These are phyloP conservation scores for Colletotrichum australisinense DNA, from an alignment of 2,329 filamentous ascomycete species.

Conservation along the genomic window DNA sequence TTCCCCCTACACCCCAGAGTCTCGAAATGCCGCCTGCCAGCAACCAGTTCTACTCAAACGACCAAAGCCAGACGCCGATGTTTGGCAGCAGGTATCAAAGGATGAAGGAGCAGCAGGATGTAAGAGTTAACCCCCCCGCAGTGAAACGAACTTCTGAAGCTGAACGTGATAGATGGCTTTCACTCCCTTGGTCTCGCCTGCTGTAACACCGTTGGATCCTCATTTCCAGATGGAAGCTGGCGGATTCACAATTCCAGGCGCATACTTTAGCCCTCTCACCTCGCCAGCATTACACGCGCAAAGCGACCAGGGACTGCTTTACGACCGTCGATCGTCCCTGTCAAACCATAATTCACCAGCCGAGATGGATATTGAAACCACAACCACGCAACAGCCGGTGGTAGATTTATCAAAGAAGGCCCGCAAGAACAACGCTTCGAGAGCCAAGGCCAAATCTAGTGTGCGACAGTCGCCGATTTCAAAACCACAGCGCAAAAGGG, in stretches of 20 bases:
- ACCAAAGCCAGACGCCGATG: conserved; percentile 68
- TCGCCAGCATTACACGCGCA: conserved; percentile 84
- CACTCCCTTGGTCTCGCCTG: conserved; percentile 85
- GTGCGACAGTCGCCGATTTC: conserved; percentile 79
- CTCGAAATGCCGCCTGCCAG: conserved; percentile 76
- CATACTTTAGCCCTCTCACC: conserved; percentile 86
- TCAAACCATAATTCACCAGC: conserved; percentile 63
- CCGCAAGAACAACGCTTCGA: conserved; percentile 62
- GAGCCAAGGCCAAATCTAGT: conserved; percentile 62
- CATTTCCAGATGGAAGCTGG: conserved; percentile 71
- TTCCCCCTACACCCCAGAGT: conserved; percentile 85
- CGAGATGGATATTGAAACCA: conserved; percentile 66
- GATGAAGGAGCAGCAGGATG: conserved; percentile 77
- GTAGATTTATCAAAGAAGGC: conserved; percentile 64
- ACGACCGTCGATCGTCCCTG: conserved; percentile 57
- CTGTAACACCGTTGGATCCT: conserved; percentile 81
- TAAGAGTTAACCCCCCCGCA: conserved; percentile 48
- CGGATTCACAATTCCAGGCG: conserved; percentile 72
- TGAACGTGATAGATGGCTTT: conserved; percentile 72
- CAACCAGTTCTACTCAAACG: conserved; percentile 69
- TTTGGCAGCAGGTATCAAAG: conserved; percentile 73
- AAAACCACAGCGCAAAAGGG: conserved; percentile 71
- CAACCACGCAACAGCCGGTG: conserved; percentile 50
- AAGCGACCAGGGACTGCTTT: conserved; percentile 60
- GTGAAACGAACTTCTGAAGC: conserved; percentile 37